Conservation (phyloP, 352 stramenopile genomes). For the Globisporangium spiculum region DNA sequence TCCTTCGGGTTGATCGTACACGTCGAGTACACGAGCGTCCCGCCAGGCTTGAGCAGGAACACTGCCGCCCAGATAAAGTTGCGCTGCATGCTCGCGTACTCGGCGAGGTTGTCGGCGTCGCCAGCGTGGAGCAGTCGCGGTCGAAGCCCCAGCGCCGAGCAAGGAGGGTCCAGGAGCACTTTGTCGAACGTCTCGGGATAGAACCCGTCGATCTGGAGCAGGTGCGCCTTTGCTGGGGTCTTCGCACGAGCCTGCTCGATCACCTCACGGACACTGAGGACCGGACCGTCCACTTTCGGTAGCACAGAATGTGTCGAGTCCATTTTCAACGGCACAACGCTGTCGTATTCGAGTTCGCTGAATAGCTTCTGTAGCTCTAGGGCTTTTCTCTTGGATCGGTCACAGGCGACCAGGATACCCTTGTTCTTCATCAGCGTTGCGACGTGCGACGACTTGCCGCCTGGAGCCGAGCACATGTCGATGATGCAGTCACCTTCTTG, state of each 20-base stretch:
- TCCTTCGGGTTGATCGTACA: constrained; percentile 93
- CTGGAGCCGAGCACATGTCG: constrained; percentile 93
- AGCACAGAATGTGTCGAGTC: constrained; percentile 90
- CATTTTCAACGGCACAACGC: constrained; percentile 58
- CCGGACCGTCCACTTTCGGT: constrained; percentile 33
- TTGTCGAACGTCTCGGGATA: constrained; percentile 92
- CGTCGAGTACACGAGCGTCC: constrained; percentile 93
- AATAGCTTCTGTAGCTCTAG: constrained; percentile 80
- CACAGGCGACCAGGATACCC: constrained; percentile 82
- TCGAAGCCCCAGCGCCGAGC: constrained; percentile 90
- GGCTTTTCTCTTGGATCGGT: constrained; percentile 90
- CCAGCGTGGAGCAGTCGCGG: constrained; percentile 88
- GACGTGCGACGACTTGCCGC: constrained; percentile 93
- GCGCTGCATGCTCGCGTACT: constrained; percentile 85
- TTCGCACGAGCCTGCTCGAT: constrained; percentile 47
- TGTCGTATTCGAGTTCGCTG: constrained; percentile 51
- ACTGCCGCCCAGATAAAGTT: constrained; percentile 88
- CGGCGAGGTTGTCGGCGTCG: constrained; percentile 57
- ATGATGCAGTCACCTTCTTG: constrained; percentile 85
- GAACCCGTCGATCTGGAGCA: constrained; percentile 86
- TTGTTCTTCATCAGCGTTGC: constrained; percentile 90
- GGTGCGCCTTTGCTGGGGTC: constrained; percentile 44
- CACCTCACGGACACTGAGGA: constrained; percentile 52
- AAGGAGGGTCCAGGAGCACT: constrained; percentile 92
- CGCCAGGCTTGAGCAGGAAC: constrained; percentile 88